Conservation (phyloP, 306 rosid species). For the Benincasa hispida region DNA sequence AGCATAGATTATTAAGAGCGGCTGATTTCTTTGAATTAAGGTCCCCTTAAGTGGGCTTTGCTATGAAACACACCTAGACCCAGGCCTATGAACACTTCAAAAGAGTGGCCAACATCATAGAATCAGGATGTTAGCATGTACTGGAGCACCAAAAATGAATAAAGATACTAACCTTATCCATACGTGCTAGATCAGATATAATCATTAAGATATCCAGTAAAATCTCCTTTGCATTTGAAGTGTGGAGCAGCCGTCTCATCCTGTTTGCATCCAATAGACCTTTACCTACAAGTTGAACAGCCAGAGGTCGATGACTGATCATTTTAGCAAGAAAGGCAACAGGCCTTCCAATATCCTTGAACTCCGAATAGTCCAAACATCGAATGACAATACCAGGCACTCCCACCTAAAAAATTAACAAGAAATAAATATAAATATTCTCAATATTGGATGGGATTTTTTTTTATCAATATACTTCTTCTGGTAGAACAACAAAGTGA, state of each 20-base stretch:
- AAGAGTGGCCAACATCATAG: too few species aligned
- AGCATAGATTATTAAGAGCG: too few species aligned
- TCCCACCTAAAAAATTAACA: slow-evolving; percentile 58
- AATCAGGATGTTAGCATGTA: not conserved
- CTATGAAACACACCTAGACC: too few species aligned
- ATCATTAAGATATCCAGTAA: slow-evolving; percentile 70
- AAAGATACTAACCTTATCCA: slow-evolving; percentile 71
- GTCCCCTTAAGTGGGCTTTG: too few species aligned
- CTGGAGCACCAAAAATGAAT: not conserved
- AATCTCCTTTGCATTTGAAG: slow-evolving; percentile 63
- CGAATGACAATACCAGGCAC: slow-evolving; percentile 55
- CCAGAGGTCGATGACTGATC: slow-evolving; percentile 66
- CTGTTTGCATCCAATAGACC: slow-evolving; percentile 65
- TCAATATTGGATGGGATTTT: too few species aligned
- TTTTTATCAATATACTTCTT: too few species aligned
- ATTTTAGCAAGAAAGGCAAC: slow-evolving; percentile 93
- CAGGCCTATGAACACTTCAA: too few species aligned
- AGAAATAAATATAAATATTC: too few species aligned
- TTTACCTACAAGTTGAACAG: slow-evolving; percentile 67
- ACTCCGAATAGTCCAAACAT: slow-evolving; percentile 61
- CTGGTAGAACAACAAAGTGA: slow-evolving; percentile 8
- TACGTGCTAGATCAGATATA: slow-evolving; percentile 91
- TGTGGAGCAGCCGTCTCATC: slow-evolving; percentile 63
- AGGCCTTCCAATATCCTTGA: slow-evolving; percentile 61
- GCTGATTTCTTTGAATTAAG: too few species aligned